A percentile compares a stretch with the other conserved stretches of the same genome.
Evolutionary conservation across 2,329 filamentous ascomycete species (phyloP).

Genomic region (Aureobasidium leucospermi): DNA sequence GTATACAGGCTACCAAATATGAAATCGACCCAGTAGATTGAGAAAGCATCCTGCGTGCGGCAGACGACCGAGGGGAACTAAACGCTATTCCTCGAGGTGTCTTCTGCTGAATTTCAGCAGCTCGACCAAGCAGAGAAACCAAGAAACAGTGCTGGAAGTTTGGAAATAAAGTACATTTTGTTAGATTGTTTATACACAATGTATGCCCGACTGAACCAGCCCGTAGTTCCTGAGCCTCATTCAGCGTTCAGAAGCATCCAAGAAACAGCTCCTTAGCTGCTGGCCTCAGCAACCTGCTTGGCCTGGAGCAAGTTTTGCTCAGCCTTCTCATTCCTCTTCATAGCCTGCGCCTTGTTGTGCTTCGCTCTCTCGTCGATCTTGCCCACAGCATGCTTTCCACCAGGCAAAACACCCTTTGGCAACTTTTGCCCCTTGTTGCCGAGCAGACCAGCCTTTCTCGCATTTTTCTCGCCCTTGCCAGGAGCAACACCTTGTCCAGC

Average conservation of each 20-base stretch:
- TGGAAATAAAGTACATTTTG: neutral
- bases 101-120: no score
- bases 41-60: no score
- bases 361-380: conserved; percentile 24
- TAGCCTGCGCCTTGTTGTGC: conserved; percentile 23
- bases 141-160: no score
- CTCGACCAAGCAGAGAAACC: no score
- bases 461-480: conserved; percentile 23
- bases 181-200: neutral
- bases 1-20: neutral
- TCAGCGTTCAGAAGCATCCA: neutral
- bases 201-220: neutral
- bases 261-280: conserved; percentile 6
- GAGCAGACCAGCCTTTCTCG: conserved; percentile 19
- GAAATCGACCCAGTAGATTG: no score
- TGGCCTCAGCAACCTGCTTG: conserved; percentile 20
- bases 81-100: no score
- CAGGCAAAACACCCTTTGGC: conserved; percentile 25
- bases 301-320: conserved; percentile 22
- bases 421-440: conserved; percentile 28
- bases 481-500: conserved; percentile 23
- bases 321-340: conserved; percentile 23
- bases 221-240: neutral
- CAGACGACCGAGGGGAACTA: no score
- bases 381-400: conserved; percentile 25